Evolutionary conservation across 345 rosid genomes (phyloP).

Genomic region (Citrus medica): DNA sequence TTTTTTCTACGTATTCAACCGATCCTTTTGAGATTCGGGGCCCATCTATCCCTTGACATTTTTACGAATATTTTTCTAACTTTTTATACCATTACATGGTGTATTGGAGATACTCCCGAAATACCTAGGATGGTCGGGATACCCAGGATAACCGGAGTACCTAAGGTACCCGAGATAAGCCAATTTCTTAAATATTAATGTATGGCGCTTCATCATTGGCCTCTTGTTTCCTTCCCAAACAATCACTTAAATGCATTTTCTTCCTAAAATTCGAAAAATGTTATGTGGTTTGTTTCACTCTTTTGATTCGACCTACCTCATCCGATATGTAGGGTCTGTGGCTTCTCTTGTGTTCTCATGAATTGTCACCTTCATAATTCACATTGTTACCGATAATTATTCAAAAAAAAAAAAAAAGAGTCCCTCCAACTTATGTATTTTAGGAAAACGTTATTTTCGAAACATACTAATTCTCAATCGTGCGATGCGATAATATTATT

Average conservation of each 20-base stretch:
- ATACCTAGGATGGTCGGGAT: fast-evolving
- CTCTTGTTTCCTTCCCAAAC: too few relatives aligned
- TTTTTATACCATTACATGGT: too few relatives aligned
- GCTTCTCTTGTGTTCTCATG: neutral
- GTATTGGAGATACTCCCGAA: fast-evolving
- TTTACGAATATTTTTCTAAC: fast-evolving
- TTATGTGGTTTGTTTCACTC: neutral
- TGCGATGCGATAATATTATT: neutral
- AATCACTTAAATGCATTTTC: too few relatives aligned
- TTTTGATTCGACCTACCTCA: too few relatives aligned
- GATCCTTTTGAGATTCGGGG: too few relatives aligned
- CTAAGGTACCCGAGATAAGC: too few relatives aligned
- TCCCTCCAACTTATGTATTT: neutral
- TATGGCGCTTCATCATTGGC: too few relatives aligned
- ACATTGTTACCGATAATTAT: neutral
- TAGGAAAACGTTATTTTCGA: neutral
- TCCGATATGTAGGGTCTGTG: neutral
- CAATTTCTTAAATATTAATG: too few relatives aligned
- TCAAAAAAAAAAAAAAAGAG: neutral
- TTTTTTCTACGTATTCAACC: too few relatives aligned
- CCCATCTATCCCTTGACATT: too few relatives aligned
- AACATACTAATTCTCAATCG: neutral
- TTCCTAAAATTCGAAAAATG: neutral
- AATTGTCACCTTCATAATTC: neutral
- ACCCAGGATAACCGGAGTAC: too few relatives aligned